Conservation (phyloP, 768 basidiomycete genomes). For the Phlebiopsis flavidoalba region DNA sequence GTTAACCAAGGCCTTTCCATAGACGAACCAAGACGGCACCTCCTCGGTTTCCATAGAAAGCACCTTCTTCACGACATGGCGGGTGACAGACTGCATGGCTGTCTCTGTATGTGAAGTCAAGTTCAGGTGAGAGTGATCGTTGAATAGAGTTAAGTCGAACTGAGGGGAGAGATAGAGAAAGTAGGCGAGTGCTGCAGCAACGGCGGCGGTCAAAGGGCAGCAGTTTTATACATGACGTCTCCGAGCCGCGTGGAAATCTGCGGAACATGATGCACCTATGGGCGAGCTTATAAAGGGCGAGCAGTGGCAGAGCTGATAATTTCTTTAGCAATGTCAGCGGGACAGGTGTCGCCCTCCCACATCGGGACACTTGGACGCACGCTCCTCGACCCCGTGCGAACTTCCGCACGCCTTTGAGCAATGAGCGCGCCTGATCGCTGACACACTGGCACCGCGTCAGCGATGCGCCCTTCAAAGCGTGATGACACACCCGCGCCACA, state of each 20-base stretch:
- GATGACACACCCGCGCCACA: background rate
- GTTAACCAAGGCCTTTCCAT: background rate
- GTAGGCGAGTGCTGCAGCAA: constrained; percentile 12
- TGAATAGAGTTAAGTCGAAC: background rate
- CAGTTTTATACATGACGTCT: constrained; percentile 17
- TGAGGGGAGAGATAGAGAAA: constrained; percentile 4
- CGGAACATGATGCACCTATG: background rate
- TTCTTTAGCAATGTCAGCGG: constrained; percentile 6
- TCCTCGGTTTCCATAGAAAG: constrained; percentile 71
- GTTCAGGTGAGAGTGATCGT: background rate
- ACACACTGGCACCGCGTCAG: background rate
- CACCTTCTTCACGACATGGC: constrained; percentile 72
- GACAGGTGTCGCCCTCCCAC: background rate
- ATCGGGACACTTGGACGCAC: background rate
- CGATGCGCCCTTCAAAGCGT: background rate
- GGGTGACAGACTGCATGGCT: constrained; percentile 41
- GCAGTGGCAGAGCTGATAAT: background rate
- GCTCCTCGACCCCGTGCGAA: background rate
- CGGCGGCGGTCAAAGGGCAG: constrained; percentile 1
- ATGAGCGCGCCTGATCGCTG: background rate
- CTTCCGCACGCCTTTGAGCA: background rate
- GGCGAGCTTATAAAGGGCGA: constrained; percentile 6
- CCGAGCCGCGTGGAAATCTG: constrained; percentile 3
- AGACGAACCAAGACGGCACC: constrained; percentile 30
- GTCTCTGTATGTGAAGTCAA: constrained; percentile 16